These are phyloP conservation scores for Lasiodiplodia theobromae DNA, from an alignment of 2,329 filamentous ascomycete species.

Conservation along the genomic window DNA sequence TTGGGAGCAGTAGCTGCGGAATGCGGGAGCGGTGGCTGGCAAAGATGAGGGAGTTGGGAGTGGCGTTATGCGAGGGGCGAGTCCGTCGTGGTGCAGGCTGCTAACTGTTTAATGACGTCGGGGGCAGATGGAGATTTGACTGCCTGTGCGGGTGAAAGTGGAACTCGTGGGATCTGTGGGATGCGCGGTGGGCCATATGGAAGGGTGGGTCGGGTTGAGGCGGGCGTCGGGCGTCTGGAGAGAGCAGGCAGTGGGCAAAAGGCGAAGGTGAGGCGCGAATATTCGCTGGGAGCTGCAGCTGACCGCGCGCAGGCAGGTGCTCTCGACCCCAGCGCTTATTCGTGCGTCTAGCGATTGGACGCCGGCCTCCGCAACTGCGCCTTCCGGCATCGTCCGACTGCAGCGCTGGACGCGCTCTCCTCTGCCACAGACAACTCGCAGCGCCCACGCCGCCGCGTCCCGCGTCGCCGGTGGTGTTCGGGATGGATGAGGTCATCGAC, in stretches of 20 bases:
- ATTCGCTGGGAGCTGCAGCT: constrained; percentile 16
- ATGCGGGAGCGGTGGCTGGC: not conserved
- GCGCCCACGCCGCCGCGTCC: not conserved
- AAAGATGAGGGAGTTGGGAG: not conserved
- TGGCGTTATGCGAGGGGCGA: not conserved
- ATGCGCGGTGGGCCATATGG: constrained; percentile 24
- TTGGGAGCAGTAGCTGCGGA: constrained; percentile 2
- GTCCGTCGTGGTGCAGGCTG: not conserved
- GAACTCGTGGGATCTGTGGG: constrained; percentile 6
- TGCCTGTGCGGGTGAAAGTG: constrained; percentile 6
- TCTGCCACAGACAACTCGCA: not conserved
- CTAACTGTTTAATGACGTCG: constrained; percentile 24
- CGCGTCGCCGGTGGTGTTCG: constrained; percentile 7
- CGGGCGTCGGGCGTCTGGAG: constrained; percentile 2
- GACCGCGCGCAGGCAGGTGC: constrained; percentile 19
- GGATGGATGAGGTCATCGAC: constrained; percentile 12
- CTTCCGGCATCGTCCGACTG: not conserved
- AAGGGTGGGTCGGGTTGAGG: constrained; percentile 13
- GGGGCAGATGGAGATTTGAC: constrained; percentile 19
- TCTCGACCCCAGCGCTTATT: constrained; percentile 22
- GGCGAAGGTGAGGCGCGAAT: constrained; percentile 20
- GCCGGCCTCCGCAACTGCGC: not conserved
- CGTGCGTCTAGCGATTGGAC: constrained; percentile 26
- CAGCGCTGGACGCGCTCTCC: not conserved
- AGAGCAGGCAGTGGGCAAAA: not conserved